Base-by-base conservation (phyloP, 495 filamentous ascomycete species). In the Aspergillus cavernicola region DNA sequence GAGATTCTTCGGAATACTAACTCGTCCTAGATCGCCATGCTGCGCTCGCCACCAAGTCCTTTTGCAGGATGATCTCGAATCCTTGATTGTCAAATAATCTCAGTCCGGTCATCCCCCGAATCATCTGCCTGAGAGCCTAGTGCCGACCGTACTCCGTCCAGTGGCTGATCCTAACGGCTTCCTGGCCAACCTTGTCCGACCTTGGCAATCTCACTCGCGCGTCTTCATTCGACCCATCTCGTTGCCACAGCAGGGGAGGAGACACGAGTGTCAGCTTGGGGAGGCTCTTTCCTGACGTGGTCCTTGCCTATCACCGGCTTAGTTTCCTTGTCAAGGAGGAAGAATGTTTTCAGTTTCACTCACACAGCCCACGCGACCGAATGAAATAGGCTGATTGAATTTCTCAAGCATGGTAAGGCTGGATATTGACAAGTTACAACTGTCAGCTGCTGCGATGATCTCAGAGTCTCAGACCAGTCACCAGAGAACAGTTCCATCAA, bases 241-340 rank as follows among this genome's bases (percentile, higher is more conserved):
- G 31, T 57, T 52, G 55, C 55, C 55, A 61, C 51, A 53, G 50
- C 54, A 45, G 44, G 40, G n/a, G 46, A 48, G 9, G 11, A 24
- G 45, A 12, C 6, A 8, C 15, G 45, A 16, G 32, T 15, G 43
- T 31, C 33, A 32, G 23, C 49, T 54, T 50, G 32, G 26, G 51
- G 56, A 42, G 43, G 52, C 52, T 54, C 52, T 54, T 37, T 37
- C 39, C 22, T 28, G 24, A 47, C 35, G 23, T 39, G 31, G 28
- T 24, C 32, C 39, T 31, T 43, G 51, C 23, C 20, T 20, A 57
- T 41, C 36, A 50, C 35, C 33, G 42, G 33, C 35, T 45, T 29
- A 43, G 39, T 44, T 45, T 44, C 40, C 46, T 49, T 37, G 22
- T 47, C 44, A 13, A 47, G 16, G n/a, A 23, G 20, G 19, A 36